A percentile compares a stretch with the other conserved stretches of the same genome.
These are phyloP conservation scores for Alternaria sp. DNA, from an alignment of 2,329 filamentous ascomycete genomes.

Conservation along the genomic window DNA sequence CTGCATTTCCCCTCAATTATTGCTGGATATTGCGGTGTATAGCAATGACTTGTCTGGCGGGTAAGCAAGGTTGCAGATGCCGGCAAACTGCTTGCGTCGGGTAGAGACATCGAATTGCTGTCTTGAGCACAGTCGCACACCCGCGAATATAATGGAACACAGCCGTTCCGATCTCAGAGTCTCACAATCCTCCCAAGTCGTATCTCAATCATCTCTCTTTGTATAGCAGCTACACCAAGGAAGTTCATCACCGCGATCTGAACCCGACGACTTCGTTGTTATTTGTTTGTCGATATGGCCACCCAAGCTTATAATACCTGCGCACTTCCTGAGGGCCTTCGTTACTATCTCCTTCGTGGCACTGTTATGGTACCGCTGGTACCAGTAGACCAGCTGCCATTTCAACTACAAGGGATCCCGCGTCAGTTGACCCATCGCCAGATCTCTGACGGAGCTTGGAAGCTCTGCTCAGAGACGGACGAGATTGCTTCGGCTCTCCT, in stretches of 20 bases:
- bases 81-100: constrained; percentile 5
- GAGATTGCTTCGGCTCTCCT: constrained; percentile 14
- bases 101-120: constrained; percentile 16
- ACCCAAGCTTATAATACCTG: background rate
- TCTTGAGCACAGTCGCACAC: constrained; percentile 14
- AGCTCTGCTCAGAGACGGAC: constrained; percentile 25
- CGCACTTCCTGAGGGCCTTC: constrained; percentile 23
- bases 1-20: too few relatives aligned
- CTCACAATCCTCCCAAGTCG: too few relatives aligned
- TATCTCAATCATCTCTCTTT: background rate
- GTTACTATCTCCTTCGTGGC: constrained; percentile 49
- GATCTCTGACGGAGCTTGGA: constrained; percentile 33
- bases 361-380: constrained; percentile 50
- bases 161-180: background rate
- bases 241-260: background rate
- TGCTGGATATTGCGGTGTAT: too few relatives aligned
- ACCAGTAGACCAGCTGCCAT: constrained; percentile 53
- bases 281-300: constrained; percentile 10
- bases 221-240: background rate
- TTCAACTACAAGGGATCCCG: constrained; percentile 49
- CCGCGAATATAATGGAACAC: constrained; percentile 1
- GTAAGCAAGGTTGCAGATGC: background rate
- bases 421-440: constrained; percentile 40
- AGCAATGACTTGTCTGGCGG: background rate
- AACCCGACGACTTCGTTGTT: background rate